These are phyloP conservation scores for Hygrophorus russula DNA, from an alignment of 768 basidiomycete species.

Conservation along the genomic window DNA sequence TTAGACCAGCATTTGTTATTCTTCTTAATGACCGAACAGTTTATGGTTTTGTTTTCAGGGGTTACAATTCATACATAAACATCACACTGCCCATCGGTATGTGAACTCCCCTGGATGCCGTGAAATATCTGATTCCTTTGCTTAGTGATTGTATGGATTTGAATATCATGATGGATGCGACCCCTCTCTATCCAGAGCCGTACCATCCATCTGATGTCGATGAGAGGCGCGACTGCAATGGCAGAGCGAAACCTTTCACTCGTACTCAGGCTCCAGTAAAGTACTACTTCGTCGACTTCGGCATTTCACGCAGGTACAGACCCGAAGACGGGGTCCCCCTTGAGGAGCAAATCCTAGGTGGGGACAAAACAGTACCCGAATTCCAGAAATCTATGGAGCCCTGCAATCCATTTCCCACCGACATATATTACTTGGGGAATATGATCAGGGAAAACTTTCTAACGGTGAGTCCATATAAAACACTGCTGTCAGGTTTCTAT, in stretches of 20 bases:
- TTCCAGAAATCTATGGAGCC: constrained; percentile 14
- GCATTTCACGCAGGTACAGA: constrained; percentile 16
- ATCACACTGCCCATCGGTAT: constrained; percentile 15
- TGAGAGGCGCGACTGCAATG: constrained; percentile 10
- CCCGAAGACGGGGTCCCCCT: constrained; percentile 15
- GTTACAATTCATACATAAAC: constrained; percentile 14
- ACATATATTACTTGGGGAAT: constrained; percentile 26
- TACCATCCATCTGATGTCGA: constrained; percentile 12
- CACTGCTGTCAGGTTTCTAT: not conserved
- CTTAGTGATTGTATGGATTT: not conserved
- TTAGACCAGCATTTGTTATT: not conserved
- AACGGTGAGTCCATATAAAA: constrained; percentile 8
- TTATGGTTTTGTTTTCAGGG: constrained; percentile 7
- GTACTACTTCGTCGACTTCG: constrained; percentile 22
- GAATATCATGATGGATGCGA: constrained; percentile 21
- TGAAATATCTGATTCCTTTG: not conserved
- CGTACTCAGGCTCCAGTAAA: constrained; percentile 14
- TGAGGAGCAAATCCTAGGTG: constrained; percentile 22
- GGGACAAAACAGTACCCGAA: constrained; percentile 28
- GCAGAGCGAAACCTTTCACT: constrained; percentile 4
- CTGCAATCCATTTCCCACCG: constrained; percentile 22
- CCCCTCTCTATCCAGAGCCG: constrained; percentile 9
- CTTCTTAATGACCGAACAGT: not conserved
- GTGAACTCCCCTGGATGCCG: not conserved
- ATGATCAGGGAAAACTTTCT: constrained; percentile 11